phyloP scores from a whole-genome alignment of 306 rosid genomes.

The Quercus parvula region DNA sequence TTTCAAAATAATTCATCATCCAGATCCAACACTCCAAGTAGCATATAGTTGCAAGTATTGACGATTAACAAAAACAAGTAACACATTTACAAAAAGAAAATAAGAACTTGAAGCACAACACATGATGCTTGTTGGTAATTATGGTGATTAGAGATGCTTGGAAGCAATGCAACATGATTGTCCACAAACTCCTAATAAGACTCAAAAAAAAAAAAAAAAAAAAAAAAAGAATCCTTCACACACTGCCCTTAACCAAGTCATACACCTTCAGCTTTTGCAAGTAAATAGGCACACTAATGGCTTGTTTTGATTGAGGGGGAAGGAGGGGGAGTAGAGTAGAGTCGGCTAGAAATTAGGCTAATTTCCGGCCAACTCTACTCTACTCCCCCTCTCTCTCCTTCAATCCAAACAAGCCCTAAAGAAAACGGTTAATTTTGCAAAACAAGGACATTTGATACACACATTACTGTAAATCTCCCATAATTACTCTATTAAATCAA shows the following conservation, averaged over 20 bases:
- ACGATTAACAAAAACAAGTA: slow-evolving; percentile 18
- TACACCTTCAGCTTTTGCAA: not conserved
- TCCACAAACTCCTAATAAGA: not conserved
- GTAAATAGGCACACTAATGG: not conserved
- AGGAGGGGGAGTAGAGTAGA: too few species aligned
- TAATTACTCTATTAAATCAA: not conserved
- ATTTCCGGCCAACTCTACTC: too few species aligned
- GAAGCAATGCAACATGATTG: not conserved
- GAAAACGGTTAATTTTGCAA: not conserved
- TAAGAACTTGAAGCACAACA: slow-evolving; percentile 10
- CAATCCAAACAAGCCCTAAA: not conserved
- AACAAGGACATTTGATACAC: not conserved
- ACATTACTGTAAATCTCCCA: not conserved
- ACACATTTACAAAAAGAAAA: not conserved
- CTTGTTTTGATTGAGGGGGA: too few species aligned
- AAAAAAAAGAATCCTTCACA: not conserved
- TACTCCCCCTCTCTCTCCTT: too few species aligned
- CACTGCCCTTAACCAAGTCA: not conserved
- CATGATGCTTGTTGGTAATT: not conserved
- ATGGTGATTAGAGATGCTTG: not conserved
- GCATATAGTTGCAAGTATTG: not conserved
- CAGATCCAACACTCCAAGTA: not conserved
- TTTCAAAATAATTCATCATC: not conserved
- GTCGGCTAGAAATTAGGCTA: too few species aligned
- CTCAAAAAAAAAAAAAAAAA: not conserved